A percentile compares a stretch with the other conserved stretches of the same genome.
Evolutionary conservation across 2,329 filamentous ascomycete species (phyloP).

Genomic region (Alternaria longipes): DNA sequence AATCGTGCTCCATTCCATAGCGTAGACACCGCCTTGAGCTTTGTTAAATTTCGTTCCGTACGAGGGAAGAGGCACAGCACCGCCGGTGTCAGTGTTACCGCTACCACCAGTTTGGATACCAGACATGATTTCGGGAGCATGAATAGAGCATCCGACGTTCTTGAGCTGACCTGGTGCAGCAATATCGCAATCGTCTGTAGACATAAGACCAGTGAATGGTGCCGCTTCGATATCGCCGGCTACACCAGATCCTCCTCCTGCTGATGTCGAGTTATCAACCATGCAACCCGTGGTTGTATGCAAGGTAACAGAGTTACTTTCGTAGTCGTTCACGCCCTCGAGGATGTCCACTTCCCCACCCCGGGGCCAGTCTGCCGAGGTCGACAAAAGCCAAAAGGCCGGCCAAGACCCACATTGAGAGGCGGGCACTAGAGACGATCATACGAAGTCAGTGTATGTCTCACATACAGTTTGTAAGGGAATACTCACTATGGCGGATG

Average conservation of each 20-base stretch:
- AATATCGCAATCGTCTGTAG: conserved; percentile 59
- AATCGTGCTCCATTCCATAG: conserved; percentile 50
- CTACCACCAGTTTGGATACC: background rate
- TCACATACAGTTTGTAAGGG: background rate
- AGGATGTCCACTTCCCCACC: conserved; percentile 50
- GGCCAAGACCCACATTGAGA: conserved; percentile 46
- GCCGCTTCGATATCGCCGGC: background rate
- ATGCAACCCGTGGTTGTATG: conserved; percentile 42
- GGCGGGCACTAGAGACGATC: conserved; percentile 32
- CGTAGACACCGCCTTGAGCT: conserved; percentile 52
- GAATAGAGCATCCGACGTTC: conserved; percentile 47
- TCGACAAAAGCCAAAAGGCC: conserved; percentile 45
- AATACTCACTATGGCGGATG: conserved; percentile 37
- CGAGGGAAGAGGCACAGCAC: conserved; percentile 30
- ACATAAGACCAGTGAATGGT: conserved; percentile 55
- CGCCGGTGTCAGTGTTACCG: background rate
- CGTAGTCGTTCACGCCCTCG: conserved; percentile 47
- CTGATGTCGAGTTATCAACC: conserved; percentile 28
- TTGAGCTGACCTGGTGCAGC: conserved; percentile 31
- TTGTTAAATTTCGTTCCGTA: conserved; percentile 49
- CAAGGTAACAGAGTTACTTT: conserved; percentile 41
- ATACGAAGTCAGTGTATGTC: background rate
- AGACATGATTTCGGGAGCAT: conserved; percentile 7
- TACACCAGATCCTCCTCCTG: background rate
- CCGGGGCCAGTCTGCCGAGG: conserved; percentile 41